Conservation (phyloP, 371 early-diverging fungal species). For the Mortierella sp. region DNA sequence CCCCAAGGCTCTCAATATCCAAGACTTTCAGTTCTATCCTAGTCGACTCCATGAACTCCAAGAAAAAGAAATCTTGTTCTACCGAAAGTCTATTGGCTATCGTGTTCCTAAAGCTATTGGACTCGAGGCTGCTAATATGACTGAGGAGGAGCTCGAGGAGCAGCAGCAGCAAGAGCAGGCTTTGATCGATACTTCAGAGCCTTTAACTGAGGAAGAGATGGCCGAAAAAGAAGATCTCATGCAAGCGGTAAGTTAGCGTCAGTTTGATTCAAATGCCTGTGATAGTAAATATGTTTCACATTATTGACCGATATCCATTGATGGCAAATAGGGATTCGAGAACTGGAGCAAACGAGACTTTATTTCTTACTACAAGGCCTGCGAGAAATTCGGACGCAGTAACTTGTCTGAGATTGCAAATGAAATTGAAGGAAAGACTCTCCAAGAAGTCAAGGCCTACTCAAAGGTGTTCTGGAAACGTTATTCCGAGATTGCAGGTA, state of each 20-base stretch:
- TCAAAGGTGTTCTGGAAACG: conserved; percentile 90
- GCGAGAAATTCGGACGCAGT: conserved; percentile 90
- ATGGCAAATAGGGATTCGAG: conserved; percentile 81
- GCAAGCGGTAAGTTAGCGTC: conserved; percentile 55
- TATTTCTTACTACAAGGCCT: conserved; percentile 87
- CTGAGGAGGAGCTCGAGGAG: conserved; percentile 69
- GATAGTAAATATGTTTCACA: neutral
- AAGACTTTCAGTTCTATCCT: conserved; percentile 97
- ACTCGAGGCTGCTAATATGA: conserved; percentile 59
- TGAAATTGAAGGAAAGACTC: conserved; percentile 92
- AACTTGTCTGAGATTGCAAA: conserved; percentile 80
- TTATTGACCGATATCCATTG: neutral
- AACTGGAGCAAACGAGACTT: conserved; percentile 97
- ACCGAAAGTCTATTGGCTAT: conserved; percentile 76
- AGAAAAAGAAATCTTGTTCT: conserved; percentile 81
- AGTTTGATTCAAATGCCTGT: neutral
- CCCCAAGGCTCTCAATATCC: conserved; percentile 71
- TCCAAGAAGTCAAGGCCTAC: conserved; percentile 88
- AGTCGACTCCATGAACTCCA: conserved; percentile 82
- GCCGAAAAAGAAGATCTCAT: conserved; percentile 85
- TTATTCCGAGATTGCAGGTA: conserved; percentile 82
- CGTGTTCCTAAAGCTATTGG: conserved; percentile 62
- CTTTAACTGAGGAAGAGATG: conserved; percentile 91
- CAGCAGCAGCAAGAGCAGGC: conserved; percentile 84
- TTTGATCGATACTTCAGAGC: conserved; percentile 88